phyloP scores from a whole-genome alignment of 1,139 yeast genomes.

The Hanseniaspora gamundiae region DNA sequence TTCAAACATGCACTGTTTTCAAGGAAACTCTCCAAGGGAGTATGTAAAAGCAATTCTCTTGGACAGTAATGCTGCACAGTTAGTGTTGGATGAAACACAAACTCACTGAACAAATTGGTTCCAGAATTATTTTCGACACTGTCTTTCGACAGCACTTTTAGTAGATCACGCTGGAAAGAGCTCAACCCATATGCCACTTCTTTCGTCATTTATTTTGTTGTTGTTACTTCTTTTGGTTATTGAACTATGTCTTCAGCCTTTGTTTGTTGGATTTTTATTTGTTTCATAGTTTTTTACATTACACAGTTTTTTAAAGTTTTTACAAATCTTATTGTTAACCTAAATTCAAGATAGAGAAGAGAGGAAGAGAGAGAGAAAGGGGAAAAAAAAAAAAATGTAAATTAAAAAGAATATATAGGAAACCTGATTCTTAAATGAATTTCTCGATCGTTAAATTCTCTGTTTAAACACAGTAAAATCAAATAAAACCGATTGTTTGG shows the following conservation, averaged over 20 bases:
- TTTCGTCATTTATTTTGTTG: background rate
- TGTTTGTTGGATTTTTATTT: no score
- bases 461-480: background rate
- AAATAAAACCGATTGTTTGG: background rate
- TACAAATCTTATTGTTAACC: no score
- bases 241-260: no score
- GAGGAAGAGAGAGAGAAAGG: no score
- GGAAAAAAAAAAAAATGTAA: no score
- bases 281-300: no score
- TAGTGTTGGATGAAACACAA: constrained; percentile 54
- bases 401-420: no score
- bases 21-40: constrained; percentile 43
- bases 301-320: no score
- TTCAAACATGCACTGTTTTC: constrained; percentile 48
- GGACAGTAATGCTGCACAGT: constrained; percentile 69
- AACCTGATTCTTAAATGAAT: no score
- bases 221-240: background rate
- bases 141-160: constrained; percentile 18
- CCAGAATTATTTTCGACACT: constrained; percentile 29
- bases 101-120: constrained; percentile 29
- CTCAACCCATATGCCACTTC: constrained; percentile 44
- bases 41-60: constrained; percentile 49
- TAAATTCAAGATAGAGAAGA: no score
- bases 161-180: constrained; percentile 40
- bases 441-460: background rate